A percentile compares a stretch with the other conserved stretches of the same genome.
Evolutionary conservation across 169 alveolate genomes (phyloP).

Genomic region (Eimeria sp.): DNA sequence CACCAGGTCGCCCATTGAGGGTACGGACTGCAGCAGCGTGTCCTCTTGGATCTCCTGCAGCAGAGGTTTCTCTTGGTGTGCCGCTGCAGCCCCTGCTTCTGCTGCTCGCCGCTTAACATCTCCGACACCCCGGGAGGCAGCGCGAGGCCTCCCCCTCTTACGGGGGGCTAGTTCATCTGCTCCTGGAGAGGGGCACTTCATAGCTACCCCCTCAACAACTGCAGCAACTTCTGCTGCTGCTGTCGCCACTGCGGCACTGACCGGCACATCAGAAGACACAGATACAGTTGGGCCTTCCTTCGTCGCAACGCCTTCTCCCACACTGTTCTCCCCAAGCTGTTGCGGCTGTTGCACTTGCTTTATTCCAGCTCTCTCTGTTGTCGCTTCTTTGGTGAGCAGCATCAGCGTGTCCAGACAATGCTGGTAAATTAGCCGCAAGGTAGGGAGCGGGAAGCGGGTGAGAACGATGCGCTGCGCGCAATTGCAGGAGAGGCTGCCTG

Average conservation of each 20-base stretch:
- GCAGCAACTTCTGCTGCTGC: constrained; percentile 74
- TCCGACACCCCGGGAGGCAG: neutral
- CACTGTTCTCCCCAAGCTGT: neutral
- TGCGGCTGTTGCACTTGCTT: constrained; percentile 20
- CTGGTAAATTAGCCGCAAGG: constrained; percentile 40
- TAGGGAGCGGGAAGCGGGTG: constrained; percentile 64
- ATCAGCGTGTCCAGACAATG: constrained; percentile 52
- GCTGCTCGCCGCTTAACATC: constrained; percentile 46
- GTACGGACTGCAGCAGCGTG: constrained; percentile 48
- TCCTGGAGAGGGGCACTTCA: constrained; percentile 56
- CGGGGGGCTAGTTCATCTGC: constrained; percentile 65
- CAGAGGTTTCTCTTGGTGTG: constrained; percentile 27
- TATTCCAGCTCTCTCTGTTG: neutral
- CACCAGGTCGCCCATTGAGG: neutral
- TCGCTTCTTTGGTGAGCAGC: constrained; percentile 33
- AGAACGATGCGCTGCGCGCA: constrained; percentile 58
- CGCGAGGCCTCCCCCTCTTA: constrained; percentile 53
- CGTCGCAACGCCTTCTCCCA: neutral
- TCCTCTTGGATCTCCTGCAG: constrained; percentile 65
- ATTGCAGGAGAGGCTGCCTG: constrained; percentile 7
- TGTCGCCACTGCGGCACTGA: constrained; percentile 31
- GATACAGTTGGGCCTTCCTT: constrained; percentile 48
- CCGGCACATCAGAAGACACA: neutral
- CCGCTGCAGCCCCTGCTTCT: constrained; percentile 56
- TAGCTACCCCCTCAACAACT: constrained; percentile 23